Conservation (phyloP, 1,139 yeast genomes). For the Zygoascus sp. region DNA sequence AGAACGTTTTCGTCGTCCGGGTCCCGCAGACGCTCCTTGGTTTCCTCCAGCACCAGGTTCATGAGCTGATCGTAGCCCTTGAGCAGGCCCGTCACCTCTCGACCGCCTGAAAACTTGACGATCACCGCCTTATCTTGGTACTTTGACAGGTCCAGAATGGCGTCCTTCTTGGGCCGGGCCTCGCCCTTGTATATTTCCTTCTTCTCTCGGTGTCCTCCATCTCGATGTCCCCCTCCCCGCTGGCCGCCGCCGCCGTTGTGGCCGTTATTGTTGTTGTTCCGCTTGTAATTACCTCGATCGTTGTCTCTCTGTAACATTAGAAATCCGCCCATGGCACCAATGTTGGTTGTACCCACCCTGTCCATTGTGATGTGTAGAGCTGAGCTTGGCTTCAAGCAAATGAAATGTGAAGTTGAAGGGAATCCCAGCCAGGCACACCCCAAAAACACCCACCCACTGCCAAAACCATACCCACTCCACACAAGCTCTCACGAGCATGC, state of each 20-base stretch:
- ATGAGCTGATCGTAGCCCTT: constrained; percentile 90
- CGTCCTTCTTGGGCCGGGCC: constrained; percentile 84
- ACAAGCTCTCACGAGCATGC: constrained; percentile 14
- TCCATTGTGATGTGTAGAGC: background rate
- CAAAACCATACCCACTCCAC: too few species aligned
- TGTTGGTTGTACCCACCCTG: background rate
- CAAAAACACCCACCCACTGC: too few species aligned
- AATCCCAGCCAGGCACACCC: too few species aligned
- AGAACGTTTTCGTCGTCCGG: constrained; percentile 54
- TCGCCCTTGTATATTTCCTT: constrained; percentile 36
- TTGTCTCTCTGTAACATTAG: background rate
- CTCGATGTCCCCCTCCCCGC: constrained; percentile 12
- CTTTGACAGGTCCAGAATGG: constrained; percentile 75
- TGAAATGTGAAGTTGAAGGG: too few species aligned
- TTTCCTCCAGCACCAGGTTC: constrained; percentile 88
- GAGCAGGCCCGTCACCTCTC: constrained; percentile 69
- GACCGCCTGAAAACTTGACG: constrained; percentile 85
- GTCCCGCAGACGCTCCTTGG: constrained; percentile 54
- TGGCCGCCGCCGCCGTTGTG: constrained; percentile 4
- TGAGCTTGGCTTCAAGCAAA: too few species aligned
- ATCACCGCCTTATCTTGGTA: constrained; percentile 70
- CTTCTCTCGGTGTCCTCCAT: constrained; percentile 18
- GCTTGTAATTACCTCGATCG: constrained; percentile 4
- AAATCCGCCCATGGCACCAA: too few species aligned
- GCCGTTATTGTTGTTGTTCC: constrained; percentile 9